Conservation (phyloP, 805 yeast genomes). For the Kuraishia piskuri region DNA sequence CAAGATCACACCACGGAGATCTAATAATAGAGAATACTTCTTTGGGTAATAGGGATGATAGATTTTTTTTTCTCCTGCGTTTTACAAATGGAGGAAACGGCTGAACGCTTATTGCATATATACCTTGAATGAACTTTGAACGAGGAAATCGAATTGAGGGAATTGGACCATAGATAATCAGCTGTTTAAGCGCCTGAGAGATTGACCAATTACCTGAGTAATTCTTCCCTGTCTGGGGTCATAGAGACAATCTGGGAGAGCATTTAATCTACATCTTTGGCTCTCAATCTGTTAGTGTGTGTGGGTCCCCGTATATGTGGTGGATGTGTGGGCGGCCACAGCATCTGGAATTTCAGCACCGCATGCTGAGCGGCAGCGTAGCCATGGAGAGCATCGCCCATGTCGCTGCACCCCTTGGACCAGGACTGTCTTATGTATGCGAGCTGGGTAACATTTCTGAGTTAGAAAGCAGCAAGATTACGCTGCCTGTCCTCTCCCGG, state of each 20-base stretch:
- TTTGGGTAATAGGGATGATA: not conserved
- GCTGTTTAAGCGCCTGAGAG: not conserved
- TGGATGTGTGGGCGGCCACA: not conserved
- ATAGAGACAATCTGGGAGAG: not conserved
- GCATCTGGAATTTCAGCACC: not conserved
- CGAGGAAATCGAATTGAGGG: not conserved
- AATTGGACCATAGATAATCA: not conserved
- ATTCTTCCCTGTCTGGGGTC: not conserved
- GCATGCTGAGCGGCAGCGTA: not conserved
- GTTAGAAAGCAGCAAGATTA: not conserved
- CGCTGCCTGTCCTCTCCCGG: not conserved
- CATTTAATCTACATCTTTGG: not conserved
- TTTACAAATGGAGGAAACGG: too few relatives aligned
- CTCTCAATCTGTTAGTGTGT: too few relatives aligned
- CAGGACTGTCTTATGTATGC: not conserved
- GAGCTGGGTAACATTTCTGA: too few relatives aligned
- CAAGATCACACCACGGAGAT: not conserved
- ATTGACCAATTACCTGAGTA: not conserved
- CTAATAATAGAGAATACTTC: not conserved
- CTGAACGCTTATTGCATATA: too few relatives aligned
- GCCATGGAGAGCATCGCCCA: not conserved
- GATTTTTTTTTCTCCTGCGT: not conserved
- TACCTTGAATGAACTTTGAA: not conserved
- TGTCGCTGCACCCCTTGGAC: not conserved
- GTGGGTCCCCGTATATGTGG: too few relatives aligned